Conservation (phyloP, 73 alveolate species). For the Tetrahymena borealis region DNA sequence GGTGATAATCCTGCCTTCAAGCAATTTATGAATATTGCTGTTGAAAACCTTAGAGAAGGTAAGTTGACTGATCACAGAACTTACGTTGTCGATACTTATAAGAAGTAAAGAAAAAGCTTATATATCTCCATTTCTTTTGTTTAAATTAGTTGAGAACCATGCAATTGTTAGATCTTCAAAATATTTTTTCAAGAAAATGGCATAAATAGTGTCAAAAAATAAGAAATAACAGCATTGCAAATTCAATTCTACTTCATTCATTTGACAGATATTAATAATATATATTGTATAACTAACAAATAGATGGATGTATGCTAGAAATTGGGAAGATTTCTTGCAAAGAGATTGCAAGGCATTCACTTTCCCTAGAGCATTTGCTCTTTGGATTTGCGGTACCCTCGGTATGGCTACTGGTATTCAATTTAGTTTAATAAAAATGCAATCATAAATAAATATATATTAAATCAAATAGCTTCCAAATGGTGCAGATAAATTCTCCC, state of each 20-base stretch:
- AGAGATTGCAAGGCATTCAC: conserved; percentile 36
- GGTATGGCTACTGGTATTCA: conserved; percentile 8
- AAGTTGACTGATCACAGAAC: conserved; percentile 43
- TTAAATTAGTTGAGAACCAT: neutral
- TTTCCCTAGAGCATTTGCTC: conserved; percentile 36
- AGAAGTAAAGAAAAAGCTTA: conserved; percentile 16
- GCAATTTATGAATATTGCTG: conserved; percentile 27
- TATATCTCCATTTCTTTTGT: neutral
- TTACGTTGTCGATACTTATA: conserved; percentile 12
- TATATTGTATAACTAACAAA: neutral
- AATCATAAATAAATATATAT: neutral
- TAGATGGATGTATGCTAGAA: conserved; percentile 30
- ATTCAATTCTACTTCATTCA: neutral
- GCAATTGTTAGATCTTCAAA: neutral
- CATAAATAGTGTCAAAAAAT: neutral
- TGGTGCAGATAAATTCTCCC: conserved; percentile 25
- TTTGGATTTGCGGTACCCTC: conserved; percentile 23
- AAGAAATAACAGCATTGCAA: neutral
- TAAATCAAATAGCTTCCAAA: neutral
- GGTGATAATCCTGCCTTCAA: conserved; percentile 44
- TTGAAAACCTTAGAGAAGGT: conserved; percentile 35
- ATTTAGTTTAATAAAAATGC: neutral
- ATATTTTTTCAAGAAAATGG: neutral
- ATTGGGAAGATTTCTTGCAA: conserved; percentile 27
- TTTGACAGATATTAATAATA: neutral